A percentile compares a stretch with the other conserved stretches of the same genome.
These are phyloP conservation scores for Zoysia matrella DNA, from an alignment of 202 grass and related monocot genomes.

Conservation along the genomic window DNA sequence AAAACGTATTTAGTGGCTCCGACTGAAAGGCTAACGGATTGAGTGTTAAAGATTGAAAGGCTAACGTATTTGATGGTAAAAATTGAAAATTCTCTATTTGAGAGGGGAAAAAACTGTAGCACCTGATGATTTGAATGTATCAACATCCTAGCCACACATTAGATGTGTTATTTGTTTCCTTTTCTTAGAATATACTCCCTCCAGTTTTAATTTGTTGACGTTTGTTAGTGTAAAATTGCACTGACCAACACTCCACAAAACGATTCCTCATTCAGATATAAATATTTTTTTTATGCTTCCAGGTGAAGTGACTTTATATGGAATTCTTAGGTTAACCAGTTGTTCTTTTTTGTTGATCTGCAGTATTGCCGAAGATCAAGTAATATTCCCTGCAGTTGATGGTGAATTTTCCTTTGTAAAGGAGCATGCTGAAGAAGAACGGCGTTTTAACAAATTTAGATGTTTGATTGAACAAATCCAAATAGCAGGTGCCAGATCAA, in stretches of 20 bases:
- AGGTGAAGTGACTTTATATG: slow-evolving; percentile 3
- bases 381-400: slow-evolving; percentile 94
- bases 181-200: neutral
- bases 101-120: neutral
- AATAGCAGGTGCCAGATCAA: slow-evolving; percentile 65
- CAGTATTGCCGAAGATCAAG: slow-evolving; percentile 93
- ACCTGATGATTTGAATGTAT: neutral
- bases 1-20: too few relatives aligned
- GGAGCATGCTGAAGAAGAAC: slow-evolving; percentile 85
- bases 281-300: neutral
- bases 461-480: slow-evolving; percentile 94
- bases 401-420: slow-evolving; percentile 70
- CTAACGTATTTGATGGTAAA: too few relatives aligned
- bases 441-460: slow-evolving; percentile 74
- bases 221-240: too few relatives aligned
- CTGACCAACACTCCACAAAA: neutral
- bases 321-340: slow-evolving; percentile 26
- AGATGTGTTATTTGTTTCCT: slow-evolving; percentile 23
- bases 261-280: slow-evolving; percentile 7
- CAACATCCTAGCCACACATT: slow-evolving; percentile 10
- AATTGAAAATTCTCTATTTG: too few relatives aligned
- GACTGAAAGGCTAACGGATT: too few relatives aligned
- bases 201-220: neutral
- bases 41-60: too few relatives aligned
- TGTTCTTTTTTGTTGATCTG: slow-evolving; percentile 19